Evolutionary conservation across 495 filamentous ascomycete species (phyloP).

Genomic region (Venustampulla echinocandica): DNA sequence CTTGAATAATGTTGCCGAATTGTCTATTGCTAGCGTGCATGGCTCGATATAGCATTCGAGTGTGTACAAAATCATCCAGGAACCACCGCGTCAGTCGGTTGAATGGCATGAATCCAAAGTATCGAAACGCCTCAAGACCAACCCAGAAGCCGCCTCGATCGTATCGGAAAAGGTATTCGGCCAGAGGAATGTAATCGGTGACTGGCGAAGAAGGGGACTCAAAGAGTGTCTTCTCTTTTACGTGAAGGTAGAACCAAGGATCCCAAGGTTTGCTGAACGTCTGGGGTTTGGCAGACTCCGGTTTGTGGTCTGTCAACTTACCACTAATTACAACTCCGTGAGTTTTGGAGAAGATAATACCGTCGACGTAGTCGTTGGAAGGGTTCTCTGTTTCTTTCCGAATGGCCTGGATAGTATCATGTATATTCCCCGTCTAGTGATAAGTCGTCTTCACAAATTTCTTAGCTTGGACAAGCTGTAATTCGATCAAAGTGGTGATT

Average conservation of each 20-base stretch:
- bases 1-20: constrained; percentile 43
- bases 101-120: constrained; percentile 44
- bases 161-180: constrained; percentile 49
- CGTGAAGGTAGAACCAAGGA: constrained; percentile 44
- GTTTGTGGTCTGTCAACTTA: constrained; percentile 21
- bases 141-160: constrained; percentile 53
- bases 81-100: constrained; percentile 42
- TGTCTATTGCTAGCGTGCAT: constrained; percentile 45
- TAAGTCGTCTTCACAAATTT: constrained; percentile 45
- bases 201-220: constrained; percentile 2
- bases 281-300: constrained; percentile 26
- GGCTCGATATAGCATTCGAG: constrained; percentile 50
- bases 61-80: constrained; percentile 53
- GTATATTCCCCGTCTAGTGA: constrained; percentile 30
- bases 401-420: constrained; percentile 29
- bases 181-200: constrained; percentile 37
- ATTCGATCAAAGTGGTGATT: constrained; percentile 42
- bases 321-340: constrained; percentile 45
- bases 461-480: constrained; percentile 41
- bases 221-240: constrained; percentile 22
- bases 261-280: constrained; percentile 36
- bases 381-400: constrained; percentile 25
- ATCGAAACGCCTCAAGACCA: constrained; percentile 39
- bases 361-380: constrained; percentile 30
- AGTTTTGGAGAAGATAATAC: constrained; percentile 36